A percentile compares a stretch with the other conserved stretches of the same genome.
Evolutionary conservation across 2,329 filamentous ascomycete species (phyloP).

Genomic region (Claviceps arundinis): DNA sequence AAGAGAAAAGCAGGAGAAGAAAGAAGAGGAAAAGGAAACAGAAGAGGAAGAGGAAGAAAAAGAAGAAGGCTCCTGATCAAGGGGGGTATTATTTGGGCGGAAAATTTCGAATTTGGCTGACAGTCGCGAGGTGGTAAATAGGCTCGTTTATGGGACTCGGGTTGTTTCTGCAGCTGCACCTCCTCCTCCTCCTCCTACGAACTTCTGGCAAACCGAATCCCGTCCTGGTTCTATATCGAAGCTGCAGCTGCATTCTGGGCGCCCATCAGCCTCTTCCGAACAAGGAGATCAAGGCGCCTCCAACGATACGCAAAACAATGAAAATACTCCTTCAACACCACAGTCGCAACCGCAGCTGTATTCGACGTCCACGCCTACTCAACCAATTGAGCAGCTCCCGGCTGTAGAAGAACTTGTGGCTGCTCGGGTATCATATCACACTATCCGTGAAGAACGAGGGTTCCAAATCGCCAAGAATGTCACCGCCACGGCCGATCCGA

Average conservation of each 20-base stretch:
- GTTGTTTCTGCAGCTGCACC: constrained; percentile 37
- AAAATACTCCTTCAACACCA: constrained; percentile 14
- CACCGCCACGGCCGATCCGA: constrained; percentile 55
- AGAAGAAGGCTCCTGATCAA: not conserved
- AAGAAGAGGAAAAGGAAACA: not conserved
- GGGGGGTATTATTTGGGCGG: no score
- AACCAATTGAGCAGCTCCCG: constrained; percentile 28
- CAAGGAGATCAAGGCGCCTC: constrained; percentile 11
- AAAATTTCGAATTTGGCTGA: not conserved
- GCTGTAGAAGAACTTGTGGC: constrained; percentile 55
- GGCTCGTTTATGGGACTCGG: constrained; percentile 55
- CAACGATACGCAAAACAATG: constrained; percentile 21
- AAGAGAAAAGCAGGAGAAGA: not conserved
- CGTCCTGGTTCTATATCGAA: constrained; percentile 31
- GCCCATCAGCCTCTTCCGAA: constrained; percentile 30
- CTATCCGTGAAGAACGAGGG: constrained; percentile 71
- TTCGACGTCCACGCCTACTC: constrained; percentile 19
- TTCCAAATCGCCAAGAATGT: constrained; percentile 72
- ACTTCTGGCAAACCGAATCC: constrained; percentile 29
- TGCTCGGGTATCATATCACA: constrained; percentile 71
- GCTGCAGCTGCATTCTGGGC: constrained; percentile 27
- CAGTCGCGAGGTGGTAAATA: constrained; percentile 14
- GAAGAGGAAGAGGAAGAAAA: not conserved
- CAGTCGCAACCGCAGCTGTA: constrained; percentile 10
- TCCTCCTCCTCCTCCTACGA: constrained; percentile 32